Percentiles rank a stretch among this genome's conserved stretches.
These are phyloP conservation scores for Schizochytrium sp. DNA, from an alignment of 108 stramenopile genomes.

Conservation along the genomic window DNA sequence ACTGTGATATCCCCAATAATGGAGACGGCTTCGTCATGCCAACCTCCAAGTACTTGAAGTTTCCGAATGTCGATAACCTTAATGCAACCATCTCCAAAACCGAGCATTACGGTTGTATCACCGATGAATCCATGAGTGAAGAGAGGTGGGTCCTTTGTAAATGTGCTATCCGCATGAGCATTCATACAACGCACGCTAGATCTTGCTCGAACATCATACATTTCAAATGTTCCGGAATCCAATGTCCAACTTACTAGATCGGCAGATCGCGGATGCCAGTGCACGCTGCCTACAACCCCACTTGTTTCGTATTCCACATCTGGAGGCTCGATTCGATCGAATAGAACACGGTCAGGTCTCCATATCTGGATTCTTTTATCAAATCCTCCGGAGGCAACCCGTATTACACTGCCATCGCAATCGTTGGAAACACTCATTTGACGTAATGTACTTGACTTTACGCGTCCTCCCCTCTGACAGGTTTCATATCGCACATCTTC, in stretches of 20 bases:
- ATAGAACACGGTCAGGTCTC: constrained; percentile 28
- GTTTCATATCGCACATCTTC: background rate
- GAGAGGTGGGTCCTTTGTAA: background rate
- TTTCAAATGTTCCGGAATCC: constrained; percentile 15
- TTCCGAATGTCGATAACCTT: constrained; percentile 21
- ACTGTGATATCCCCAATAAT: background rate
- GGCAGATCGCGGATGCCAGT: background rate
- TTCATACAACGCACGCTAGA: background rate
- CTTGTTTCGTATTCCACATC: background rate
- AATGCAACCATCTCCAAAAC: background rate
- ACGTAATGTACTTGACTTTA: constrained; percentile 10
- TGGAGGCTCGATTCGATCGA: background rate
- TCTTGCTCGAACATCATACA: background rate
- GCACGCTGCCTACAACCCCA: constrained; percentile 24
- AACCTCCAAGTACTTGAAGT: background rate
- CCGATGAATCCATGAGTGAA: constrained; percentile 19
- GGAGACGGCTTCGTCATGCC: constrained; percentile 24
- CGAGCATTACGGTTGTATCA: background rate
- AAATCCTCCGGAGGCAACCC: background rate
- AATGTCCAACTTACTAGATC: constrained; percentile 18
- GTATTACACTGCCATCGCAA: background rate
- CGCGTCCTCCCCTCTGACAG: background rate
- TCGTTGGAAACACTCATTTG: background rate
- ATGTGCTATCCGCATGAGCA: background rate
- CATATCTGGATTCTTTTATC: background rate